Conservation (phyloP, 1,284 basidiomycete genomes). For the Marasmius sp. region DNA sequence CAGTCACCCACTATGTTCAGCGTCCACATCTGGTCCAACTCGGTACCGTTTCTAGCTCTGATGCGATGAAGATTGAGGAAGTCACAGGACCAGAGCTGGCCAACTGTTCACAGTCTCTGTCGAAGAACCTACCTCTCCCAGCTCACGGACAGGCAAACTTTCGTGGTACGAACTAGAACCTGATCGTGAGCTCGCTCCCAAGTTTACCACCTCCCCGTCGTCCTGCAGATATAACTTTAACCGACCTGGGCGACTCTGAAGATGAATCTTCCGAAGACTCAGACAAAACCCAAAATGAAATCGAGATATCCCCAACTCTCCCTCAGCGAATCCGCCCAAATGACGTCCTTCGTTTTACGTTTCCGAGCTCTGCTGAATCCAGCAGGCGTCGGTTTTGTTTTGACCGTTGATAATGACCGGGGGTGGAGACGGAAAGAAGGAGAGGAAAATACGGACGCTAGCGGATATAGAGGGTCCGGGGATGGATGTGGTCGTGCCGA, state of each 20-base stretch:
- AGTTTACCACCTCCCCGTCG: slow-evolving; percentile 2
- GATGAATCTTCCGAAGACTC: slow-evolving; percentile 39
- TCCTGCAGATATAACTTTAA: slow-evolving; percentile 57
- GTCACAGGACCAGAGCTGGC: slow-evolving; percentile 5
- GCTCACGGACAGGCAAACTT: slow-evolving; percentile 16
- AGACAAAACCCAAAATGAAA: slow-evolving; percentile 15
- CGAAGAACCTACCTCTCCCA: slow-evolving; percentile 41
- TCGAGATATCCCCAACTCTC: slow-evolving; percentile 46
- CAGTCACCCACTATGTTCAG: background rate
- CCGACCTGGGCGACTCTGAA: slow-evolving; percentile 53
- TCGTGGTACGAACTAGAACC: slow-evolving; percentile 72
- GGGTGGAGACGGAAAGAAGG: slow-evolving; percentile 8
- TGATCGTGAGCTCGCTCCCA: slow-evolving; percentile 42
- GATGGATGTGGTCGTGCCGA: slow-evolving; percentile 45
- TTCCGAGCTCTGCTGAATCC: slow-evolving; percentile 22
- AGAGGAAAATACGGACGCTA: slow-evolving; percentile 4
- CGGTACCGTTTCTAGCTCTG: slow-evolving; percentile 11
- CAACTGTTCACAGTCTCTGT: slow-evolving; percentile 33
- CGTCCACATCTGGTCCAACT: slow-evolving; percentile 11
- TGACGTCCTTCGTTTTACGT: slow-evolving; percentile 18
- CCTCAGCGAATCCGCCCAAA: slow-evolving; percentile 44
- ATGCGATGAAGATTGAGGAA: slow-evolving; percentile 18
- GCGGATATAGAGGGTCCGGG: too few species aligned
- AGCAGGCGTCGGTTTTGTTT: slow-evolving; percentile 61
- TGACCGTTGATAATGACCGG: slow-evolving; percentile 37